Evolutionary conservation across 2,329 filamentous ascomycete genomes (phyloP), one percentile per base, ranked within the genome.

Genomic region (Talaromyces sp.): DNA sequence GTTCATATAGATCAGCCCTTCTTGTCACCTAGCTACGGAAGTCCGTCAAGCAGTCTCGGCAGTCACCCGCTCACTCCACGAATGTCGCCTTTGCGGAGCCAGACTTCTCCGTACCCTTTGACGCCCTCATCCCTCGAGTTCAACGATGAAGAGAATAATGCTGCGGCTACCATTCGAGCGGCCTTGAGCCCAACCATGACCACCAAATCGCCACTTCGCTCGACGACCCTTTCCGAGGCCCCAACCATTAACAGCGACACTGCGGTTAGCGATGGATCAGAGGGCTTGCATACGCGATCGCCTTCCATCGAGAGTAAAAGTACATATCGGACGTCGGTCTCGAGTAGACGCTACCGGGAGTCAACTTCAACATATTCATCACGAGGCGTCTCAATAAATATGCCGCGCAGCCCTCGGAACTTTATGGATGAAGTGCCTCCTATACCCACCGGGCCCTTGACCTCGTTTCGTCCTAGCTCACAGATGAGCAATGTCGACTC

Each of bases 61-160:
- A 88, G 87, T 47, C 84, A 82, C 68, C 85, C 84, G 65, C 81
- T 85, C 31, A 91, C 90, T n/a, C 89, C 89, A 39, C 64, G 64
- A 31, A 8, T 80, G 78, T 65, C 73, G 13, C 73, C 72, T n/a
- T 71, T 72, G 47, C 73, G 78, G 62, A 80, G 75, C 67, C 76
- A 74, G 54, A 78, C 78, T 2, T 70, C 76, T n/a, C 79, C 81
- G 8, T 63, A 78, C 27, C 75, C 76, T 35, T 67, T 73, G 54
- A 73, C 77, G 41, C 79, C 76, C 39, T 75, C 78, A 4, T 82
- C 83, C 11, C 77, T 84, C 1, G 81, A 83, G 61, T 68, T 81
- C 13, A 77, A 77, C 8, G 80, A 79, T 65, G 75, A 85, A 59
- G 85, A 86, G 68, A 82, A 77, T 63, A 57, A 61, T 31, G 61